Percentiles rank a stretch among this genome's conserved stretches.
phyloP scores from a whole-genome alignment of 73 alveolate genomes.

The Tetrahymena elliotti region DNA sequence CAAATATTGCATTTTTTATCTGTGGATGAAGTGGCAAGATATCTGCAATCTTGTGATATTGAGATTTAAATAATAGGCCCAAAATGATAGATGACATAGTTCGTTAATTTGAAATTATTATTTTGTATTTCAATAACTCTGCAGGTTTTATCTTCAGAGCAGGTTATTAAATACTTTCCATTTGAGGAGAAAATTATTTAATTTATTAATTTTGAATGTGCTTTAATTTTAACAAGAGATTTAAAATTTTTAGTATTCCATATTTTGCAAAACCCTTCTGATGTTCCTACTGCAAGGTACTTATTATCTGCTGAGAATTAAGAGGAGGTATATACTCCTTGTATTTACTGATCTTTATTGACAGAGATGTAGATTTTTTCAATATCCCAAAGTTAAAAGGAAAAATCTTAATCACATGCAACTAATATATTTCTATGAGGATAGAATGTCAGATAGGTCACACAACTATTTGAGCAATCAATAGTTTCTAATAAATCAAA shows the following conservation, averaged over 20 bases:
- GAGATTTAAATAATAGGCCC: background rate
- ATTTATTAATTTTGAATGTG: background rate
- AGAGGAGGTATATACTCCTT: background rate
- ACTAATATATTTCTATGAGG: background rate
- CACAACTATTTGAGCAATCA: background rate
- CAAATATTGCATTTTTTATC: background rate
- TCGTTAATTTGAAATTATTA: background rate
- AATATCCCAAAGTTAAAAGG: background rate
- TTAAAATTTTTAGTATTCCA: background rate
- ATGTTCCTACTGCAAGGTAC: background rate
- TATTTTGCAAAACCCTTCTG: background rate
- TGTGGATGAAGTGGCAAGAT: background rate
- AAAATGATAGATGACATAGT: background rate
- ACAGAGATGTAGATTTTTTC: background rate
- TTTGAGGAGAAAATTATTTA: background rate
- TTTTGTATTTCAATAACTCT: background rate
- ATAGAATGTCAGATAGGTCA: background rate
- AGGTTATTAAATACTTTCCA: background rate
- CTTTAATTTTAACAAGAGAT: background rate
- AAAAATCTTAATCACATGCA: background rate
- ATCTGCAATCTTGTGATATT: background rate
- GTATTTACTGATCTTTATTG: background rate
- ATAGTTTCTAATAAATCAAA: background rate
- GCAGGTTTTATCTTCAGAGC: background rate
- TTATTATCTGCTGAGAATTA: background rate